Evolutionary conservation across 1,284 basidiomycete species (phyloP).

Genomic region (Irpex sp.): DNA sequence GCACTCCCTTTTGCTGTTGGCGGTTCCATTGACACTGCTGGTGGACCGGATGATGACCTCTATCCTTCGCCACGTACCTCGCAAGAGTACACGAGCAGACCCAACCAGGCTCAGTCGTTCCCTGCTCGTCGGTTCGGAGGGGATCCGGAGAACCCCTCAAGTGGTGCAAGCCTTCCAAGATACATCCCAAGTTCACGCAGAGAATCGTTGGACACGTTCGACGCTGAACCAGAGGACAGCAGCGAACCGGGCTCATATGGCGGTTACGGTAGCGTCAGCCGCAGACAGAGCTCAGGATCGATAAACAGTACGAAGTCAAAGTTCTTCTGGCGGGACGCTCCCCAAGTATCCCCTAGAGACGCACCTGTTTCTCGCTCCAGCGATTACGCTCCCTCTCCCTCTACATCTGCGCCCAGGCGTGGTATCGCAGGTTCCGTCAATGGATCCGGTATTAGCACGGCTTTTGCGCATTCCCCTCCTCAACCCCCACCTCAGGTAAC

Average conservation of each 20-base stretch:
- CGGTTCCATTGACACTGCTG: neutral
- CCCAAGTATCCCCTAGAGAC: conserved; percentile 12
- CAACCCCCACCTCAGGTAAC: neutral
- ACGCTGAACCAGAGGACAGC: conserved; percentile 1
- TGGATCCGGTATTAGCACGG: conserved; percentile 1
- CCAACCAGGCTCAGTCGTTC: neutral
- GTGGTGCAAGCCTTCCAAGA: neutral
- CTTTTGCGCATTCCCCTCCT: conserved; percentile 2
- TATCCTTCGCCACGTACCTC: neutral
- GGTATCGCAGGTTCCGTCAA: conserved; percentile 4
- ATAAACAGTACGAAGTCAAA: conserved; percentile 19
- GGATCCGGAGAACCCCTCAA: neutral
- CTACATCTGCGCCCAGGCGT: conserved; percentile 14
- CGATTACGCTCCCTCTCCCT: conserved; percentile 19
- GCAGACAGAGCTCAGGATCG: conserved; percentile 19
- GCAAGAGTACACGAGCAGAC: neutral
- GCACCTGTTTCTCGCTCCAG: conserved; percentile 19
- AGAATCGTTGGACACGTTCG: conserved; percentile 3
- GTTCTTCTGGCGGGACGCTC: conserved; percentile 16
- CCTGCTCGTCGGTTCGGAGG: neutral
- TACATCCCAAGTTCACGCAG: conserved; percentile 1
- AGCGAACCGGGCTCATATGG: conserved; percentile 8
- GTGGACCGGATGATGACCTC: neutral
- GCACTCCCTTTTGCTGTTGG: neutral
- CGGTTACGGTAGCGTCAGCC: conserved; percentile 17